Evolutionary conservation across 441 rosid genomes (phyloP), one percentile per base, ranked within the genome.

Genomic region (Cnidoscolus chayamansa): DNA sequence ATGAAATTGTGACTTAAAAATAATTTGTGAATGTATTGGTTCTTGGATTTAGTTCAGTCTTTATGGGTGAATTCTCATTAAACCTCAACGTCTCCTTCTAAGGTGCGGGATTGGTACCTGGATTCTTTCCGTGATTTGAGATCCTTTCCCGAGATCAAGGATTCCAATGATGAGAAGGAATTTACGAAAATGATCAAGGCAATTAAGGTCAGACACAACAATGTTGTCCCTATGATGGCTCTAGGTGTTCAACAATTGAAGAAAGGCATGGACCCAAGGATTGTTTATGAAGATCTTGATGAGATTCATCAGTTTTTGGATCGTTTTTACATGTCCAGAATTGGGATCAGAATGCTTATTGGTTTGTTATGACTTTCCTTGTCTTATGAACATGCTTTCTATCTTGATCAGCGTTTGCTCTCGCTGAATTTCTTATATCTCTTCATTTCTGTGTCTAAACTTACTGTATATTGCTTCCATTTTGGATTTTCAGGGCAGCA

Each of bases 71-170:
- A n/a, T n/a, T 37, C 74, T 63, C 19, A 57, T 37, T 51, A 56
- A 25, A 47, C 53, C 19, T 79, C 63, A 11, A 19, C 19, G 63
- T 78, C 57, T 70, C 13, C 16, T 74, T 68, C 67, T 60, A 74
- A 95, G 99, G 98, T 95, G 70, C 87, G 99, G 63, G 98, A 95
- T 77, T 95, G 99, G 99, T 93, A 95, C 81, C 70, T 95, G 88
- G 98, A 95, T 73, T 95, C 99, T 12, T 95, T 88, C 77, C 91
- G 97, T 43, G 98, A 95, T 56, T 54, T 95, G 81, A 90, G 98
- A 77, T 86, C 87, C 12, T 89, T 92, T 75, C 90, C 97, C 1
- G 98, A 88, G 57, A 86, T 92, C 76, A 95, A 87, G 78, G 89
- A 87, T 73, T 32, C 78, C 0, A 57, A 35, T 72, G 96, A 90